Conservation (phyloP, 108 stramenopile genomes). For the Fistulifera pelliculosa region DNA sequence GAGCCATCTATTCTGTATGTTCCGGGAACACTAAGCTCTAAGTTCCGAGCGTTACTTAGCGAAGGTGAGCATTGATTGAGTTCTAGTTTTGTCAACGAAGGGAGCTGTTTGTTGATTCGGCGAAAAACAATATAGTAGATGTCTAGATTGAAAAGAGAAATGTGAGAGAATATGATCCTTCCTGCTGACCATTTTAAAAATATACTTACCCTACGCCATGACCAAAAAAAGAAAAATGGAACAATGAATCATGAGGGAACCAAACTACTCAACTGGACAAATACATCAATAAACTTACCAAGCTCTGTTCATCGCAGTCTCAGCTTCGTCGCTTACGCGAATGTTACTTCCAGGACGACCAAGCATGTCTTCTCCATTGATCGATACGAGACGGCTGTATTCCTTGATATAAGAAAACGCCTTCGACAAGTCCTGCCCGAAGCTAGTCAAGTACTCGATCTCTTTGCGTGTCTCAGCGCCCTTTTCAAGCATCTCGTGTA, state of each 20-base stretch:
- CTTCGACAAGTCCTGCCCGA: slow-evolving; percentile 61
- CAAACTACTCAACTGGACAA: slow-evolving; percentile 36
- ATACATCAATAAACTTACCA: slow-evolving; percentile 95
- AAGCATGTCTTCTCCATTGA: neutral
- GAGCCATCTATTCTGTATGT: slow-evolving; percentile 89
- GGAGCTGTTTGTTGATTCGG: slow-evolving; percentile 90
- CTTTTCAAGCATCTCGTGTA: slow-evolving; percentile 77
- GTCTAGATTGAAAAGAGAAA: slow-evolving; percentile 18
- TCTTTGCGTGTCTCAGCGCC: slow-evolving; percentile 76
- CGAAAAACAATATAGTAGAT: slow-evolving; percentile 94
- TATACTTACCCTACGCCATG: too few relatives aligned
- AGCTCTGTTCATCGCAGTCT: slow-evolving; percentile 86
- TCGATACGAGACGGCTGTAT: slow-evolving; percentile 14
- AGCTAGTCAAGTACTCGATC: slow-evolving; percentile 41
- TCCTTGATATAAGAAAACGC: slow-evolving; percentile 61
- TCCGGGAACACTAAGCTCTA: slow-evolving; percentile 95
- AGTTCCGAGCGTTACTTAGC: slow-evolving; percentile 65
- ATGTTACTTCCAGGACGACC: slow-evolving; percentile 30
- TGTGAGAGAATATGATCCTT: neutral
- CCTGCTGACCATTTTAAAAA: too few relatives aligned
- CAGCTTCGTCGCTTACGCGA: slow-evolving; percentile 67
- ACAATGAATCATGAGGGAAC: neutral
- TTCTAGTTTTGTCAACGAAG: slow-evolving; percentile 78
- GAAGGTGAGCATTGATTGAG: slow-evolving; percentile 86
- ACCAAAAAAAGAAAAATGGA: too few relatives aligned